phyloP scores from a whole-genome alignment of 2,329 filamentous ascomycete species.

The Pseudogymnoascus sp. region DNA sequence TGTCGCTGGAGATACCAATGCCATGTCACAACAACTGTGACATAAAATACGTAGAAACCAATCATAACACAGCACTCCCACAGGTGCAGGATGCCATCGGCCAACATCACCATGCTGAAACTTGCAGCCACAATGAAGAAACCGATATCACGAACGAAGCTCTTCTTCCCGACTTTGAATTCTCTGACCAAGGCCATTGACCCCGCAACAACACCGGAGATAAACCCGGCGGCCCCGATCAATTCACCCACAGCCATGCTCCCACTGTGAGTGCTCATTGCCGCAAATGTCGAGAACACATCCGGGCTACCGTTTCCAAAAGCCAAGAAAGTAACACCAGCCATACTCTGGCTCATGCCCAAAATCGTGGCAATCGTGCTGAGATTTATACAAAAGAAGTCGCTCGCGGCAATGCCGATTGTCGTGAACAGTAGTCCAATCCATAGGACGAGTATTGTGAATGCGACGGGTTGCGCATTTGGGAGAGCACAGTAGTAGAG shows the following conservation, averaged over 20 bases:
- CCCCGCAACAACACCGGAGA: slow-evolving; percentile 89
- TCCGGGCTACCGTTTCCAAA: slow-evolving; percentile 98
- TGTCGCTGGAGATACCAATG: slow-evolving; percentile 73
- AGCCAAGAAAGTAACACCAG: slow-evolving; percentile 90
- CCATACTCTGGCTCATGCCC: slow-evolving; percentile 90
- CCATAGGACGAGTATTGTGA: slow-evolving; percentile 71
- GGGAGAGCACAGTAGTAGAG: slow-evolving; percentile 81
- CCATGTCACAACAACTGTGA: slow-evolving; percentile 79
- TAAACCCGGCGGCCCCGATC: slow-evolving; percentile 90
- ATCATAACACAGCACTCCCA: slow-evolving; percentile 95
- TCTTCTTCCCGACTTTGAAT: slow-evolving; percentile 81
- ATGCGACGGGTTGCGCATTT: slow-evolving; percentile 65
- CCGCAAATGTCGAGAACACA: slow-evolving; percentile 96
- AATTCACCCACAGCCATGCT: slow-evolving; percentile 92
- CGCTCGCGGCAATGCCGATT: slow-evolving; percentile 93
- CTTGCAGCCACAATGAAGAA: slow-evolving; percentile 84
- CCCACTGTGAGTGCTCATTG: slow-evolving; percentile 95
- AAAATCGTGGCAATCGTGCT: slow-evolving; percentile 84
- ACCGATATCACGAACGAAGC: slow-evolving; percentile 81
- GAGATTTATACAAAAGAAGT: slow-evolving; percentile 96
- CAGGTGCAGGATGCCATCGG: slow-evolving; percentile 71
- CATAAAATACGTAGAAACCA: slow-evolving; percentile 82
- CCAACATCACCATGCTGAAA: slow-evolving; percentile 81
- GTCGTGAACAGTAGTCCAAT: slow-evolving; percentile 86
- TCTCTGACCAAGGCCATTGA: slow-evolving; percentile 96